Percentiles rank a stretch among this genome's conserved stretches.
phyloP scores from a whole-genome alignment of 805 yeast genomes.

The Wickerhamiella musiphila region DNA sequence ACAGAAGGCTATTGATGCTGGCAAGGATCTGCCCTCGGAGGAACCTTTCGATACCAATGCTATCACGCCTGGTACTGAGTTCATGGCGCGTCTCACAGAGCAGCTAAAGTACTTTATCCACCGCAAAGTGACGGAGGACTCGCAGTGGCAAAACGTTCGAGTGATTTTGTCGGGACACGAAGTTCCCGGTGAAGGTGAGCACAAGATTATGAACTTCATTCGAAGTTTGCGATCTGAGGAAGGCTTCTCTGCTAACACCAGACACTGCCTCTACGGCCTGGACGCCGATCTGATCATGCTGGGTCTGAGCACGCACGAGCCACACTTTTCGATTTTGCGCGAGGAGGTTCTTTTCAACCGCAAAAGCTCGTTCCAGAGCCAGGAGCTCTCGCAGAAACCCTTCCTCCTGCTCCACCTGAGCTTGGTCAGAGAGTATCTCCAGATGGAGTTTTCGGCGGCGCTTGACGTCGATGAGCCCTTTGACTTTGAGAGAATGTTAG shows the following conservation, averaged over 20 bases:
- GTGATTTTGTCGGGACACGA: conserved; percentile 81
- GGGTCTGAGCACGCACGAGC: conserved; percentile 81
- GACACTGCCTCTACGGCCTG: conserved; percentile 89
- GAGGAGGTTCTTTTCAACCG: conserved; percentile 90
- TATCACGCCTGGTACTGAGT: conserved; percentile 93
- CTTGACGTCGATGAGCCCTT: conserved; percentile 29
- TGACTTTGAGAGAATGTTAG: conserved; percentile 75
- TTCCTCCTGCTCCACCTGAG: conserved; percentile 74
- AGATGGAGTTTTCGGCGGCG: conserved; percentile 64
- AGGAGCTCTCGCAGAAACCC: conserved; percentile 54
- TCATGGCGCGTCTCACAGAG: conserved; percentile 74
- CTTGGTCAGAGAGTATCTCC: conserved; percentile 76
- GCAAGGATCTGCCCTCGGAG: conserved; percentile 61
- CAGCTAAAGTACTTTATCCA: conserved; percentile 77
- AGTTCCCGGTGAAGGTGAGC: conserved; percentile 98
- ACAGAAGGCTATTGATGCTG: conserved; percentile 54
- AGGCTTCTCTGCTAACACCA: conserved; percentile 56
- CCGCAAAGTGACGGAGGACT: conserved; percentile 70
- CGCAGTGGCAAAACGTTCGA: conserved; percentile 66
- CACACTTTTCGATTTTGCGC: conserved; percentile 85
- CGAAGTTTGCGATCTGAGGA: conserved; percentile 61
- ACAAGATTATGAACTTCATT: conserved; percentile 86
- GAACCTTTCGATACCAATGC: conserved; percentile 82
- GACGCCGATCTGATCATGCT: conserved; percentile 94
- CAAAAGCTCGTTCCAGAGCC: conserved; percentile 17